Base-by-base conservation (phyloP, 495 filamentous ascomycete genomes). In the Neurospora sp. region DNA sequence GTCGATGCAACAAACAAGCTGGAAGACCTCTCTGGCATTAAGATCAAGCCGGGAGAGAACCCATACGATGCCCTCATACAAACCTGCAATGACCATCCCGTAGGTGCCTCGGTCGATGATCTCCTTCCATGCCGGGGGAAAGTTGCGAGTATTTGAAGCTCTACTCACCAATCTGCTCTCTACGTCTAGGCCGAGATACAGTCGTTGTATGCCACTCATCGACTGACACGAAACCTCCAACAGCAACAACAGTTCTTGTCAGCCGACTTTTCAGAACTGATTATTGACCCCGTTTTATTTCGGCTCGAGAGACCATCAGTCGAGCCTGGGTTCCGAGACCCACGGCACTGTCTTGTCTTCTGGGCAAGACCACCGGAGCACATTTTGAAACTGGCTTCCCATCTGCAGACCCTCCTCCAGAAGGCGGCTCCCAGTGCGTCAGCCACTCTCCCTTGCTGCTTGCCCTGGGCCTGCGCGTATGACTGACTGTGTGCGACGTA, bases 341-440 rank as follows among this genome's bases (percentile, higher is more conserved):
- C 88, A 18, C 86, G 94, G 45, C 83, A 97, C 76, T 97, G 94
- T 77, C 84, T 98, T 14, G 91, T 91, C 0, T 91, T 97, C 78
- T 97, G 93, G 92, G 93, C 92, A 35, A 87, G 94, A 8, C 95
- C 95, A 16, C 91, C 94, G 14, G 79, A 86, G 68, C 86, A 89
- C 74, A 85, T 97, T 3, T 80, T 88, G 37, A 81, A 87, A 14
- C 80, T 98, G 69, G 87, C 94, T 5, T 77, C 80, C 5, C 84
- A 85, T n/a, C 82, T 97, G 39, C 94, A 97, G 80, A 74, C 84
- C 48, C 85, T 88, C 71, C 83, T 98, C 70, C 79, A 79, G 27
- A 76, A 83, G n/a, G 82, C 88, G 68, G 89, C 88, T 10, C 90
- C 92, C 71, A 87, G 93, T 94, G 59, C 14, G 59, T 42, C 10